These are phyloP conservation scores for Hydnum rufescens DNA, from an alignment of 768 basidiomycete genomes.

Conservation along the genomic window DNA sequence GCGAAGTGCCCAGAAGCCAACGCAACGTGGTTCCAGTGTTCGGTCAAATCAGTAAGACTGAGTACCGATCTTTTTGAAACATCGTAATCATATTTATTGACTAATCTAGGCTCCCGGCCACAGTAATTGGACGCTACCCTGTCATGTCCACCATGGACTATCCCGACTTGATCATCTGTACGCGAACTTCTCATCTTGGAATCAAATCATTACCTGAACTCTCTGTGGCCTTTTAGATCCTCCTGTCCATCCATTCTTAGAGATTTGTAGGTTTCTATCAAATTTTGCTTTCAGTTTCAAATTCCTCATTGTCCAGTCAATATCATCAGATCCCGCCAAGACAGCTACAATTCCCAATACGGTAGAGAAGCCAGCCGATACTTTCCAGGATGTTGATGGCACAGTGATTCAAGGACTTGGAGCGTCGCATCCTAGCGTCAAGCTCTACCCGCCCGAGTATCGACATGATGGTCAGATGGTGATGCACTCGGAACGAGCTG, in stretches of 20 bases:
- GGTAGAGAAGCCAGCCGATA: no score
- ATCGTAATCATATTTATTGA: background rate
- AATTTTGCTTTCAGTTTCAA: no score
- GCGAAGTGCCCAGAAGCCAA: background rate
- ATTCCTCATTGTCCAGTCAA: no score
- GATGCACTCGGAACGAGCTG: no score
- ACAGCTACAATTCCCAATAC: no score
- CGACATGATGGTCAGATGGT: no score
- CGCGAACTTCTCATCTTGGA: background rate
- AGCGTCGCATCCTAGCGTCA: no score
- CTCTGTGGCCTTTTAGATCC: conserved; percentile 20
- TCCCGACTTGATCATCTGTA: background rate
- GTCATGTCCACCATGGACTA: background rate
- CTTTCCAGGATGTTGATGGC: no score
- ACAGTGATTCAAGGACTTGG: no score
- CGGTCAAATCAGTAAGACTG: background rate
- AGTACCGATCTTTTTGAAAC: background rate
- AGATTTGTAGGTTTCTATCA: no score
- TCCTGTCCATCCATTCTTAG: conserved; percentile 24
- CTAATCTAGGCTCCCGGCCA: background rate
- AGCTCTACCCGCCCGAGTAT: no score
- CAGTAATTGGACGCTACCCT: background rate
- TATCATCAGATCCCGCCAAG: no score
- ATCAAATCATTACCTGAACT: background rate
- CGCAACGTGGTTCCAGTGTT: background rate